These are phyloP conservation scores for Suhomyces kunorum DNA, from an alignment of 1,139 yeast species.

Conservation along the genomic window DNA sequence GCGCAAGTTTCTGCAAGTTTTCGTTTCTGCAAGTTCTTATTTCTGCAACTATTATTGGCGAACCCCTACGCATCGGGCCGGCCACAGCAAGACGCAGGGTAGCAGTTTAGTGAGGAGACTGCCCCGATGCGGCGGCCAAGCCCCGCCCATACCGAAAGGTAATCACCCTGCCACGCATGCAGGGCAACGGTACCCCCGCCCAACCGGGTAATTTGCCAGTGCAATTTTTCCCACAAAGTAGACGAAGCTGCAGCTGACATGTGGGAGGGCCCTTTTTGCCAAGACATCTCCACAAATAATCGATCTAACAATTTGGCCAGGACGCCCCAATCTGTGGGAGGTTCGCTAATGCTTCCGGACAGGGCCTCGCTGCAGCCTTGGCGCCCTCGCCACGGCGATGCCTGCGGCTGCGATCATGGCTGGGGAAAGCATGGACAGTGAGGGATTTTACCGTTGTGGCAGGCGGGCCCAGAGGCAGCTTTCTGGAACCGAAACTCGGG, in stretches of 20 bases:
- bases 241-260: background rate
- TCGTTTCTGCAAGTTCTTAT: no score
- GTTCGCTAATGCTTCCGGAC: conserved; percentile 11
- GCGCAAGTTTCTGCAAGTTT: no score
- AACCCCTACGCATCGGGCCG: background rate
- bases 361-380: conserved; percentile 9
- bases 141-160: background rate
- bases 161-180: background rate
- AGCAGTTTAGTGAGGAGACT: no score
- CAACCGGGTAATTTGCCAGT: background rate
- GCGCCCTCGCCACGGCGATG: no score
- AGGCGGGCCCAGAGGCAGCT: background rate
- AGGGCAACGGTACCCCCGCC: background rate
- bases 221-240: background rate
- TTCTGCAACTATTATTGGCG: background rate
- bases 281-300: conserved; percentile 11
- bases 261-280: conserved; percentile 11
- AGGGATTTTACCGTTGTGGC: background rate
- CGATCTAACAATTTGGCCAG: conserved; percentile 12
- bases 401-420: no score
- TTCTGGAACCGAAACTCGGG: conserved; percentile 3
- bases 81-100: no score
- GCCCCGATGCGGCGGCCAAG: background rate
- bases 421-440: no score
- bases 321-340: conserved; percentile 10